A percentile compares a stretch with the other conserved stretches of the same genome.
These are phyloP conservation scores for Entomortierella lignicola DNA, from an alignment of 192 early-diverging fungal species.

Conservation along the genomic window DNA sequence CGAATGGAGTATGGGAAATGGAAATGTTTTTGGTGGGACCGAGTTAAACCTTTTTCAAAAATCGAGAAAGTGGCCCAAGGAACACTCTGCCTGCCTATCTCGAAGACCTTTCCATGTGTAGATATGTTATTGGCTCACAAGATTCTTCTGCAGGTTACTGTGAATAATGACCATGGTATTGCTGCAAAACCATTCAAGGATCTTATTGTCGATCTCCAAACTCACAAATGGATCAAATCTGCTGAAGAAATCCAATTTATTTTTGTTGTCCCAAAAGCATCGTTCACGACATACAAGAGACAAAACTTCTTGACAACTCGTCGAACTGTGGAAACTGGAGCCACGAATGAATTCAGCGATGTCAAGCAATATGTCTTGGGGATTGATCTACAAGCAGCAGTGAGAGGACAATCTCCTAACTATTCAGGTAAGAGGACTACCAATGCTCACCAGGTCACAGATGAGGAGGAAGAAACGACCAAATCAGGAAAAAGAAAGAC, in stretches of 20 bases:
- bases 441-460: no score
- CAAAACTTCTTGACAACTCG: constrained; percentile 21
- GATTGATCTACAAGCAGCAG: constrained; percentile 13
- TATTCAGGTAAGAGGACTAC: no score
- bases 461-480: no score
- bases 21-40: no score
- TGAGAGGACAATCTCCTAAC: constrained; percentile 8
- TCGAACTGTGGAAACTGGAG: neutral
- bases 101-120: constrained; percentile 9
- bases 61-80: neutral
- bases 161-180: constrained; percentile 3
- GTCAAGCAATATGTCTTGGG: constrained; percentile 24
- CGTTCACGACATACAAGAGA: neutral
- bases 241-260: constrained; percentile 1
- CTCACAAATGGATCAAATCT: constrained; percentile 2
- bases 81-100: constrained; percentile 16
- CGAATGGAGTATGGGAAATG: neutral
- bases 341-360: neutral
- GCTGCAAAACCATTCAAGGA: constrained; percentile 2
- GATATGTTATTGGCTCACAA: neutral
- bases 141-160: constrained; percentile 16
- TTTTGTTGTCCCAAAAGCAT: constrained; percentile 12
- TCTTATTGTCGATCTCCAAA: constrained; percentile 6
- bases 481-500: no score
- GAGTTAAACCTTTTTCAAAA: neutral